Base-by-base conservation (phyloP, 352 stramenopile species). In the Globisporangium okanoganense region DNA sequence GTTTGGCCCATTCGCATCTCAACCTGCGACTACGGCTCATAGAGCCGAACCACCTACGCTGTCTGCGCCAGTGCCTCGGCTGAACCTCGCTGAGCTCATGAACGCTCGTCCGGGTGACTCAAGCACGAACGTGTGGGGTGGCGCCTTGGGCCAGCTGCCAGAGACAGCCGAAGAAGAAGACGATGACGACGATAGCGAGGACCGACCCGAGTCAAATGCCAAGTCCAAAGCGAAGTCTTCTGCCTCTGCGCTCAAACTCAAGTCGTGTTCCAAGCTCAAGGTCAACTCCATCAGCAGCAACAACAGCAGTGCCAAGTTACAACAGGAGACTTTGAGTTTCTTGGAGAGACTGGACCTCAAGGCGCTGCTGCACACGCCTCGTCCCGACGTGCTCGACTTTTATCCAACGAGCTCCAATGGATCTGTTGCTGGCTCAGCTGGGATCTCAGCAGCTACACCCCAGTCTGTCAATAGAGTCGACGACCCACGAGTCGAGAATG, bases 331-430 rank as follows among this genome's bases (percentile, higher is more conserved):
- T 3, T 56, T 86, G 18, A 61, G 65, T 5, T 86, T 87, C 38
- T 69, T 90, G 4, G 81, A 87, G 54, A 79, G 75, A 12, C 56
- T 90, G 41, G 75, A 90, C 27, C 61, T 90, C 16, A 87, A 88
- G 53, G 56, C 71, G n/a, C 67, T 90, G 20, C 56, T 90, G 29
- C 65, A 82, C 38, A 83, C 79, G 9, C 81, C 79, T 9, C 73
- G 79, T 5, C 81, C 81, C 1, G 75, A 88, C n/a, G 61, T 90
- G 27, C 60, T 78, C 45, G 69, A 55, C 25, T 85, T 78, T 43
- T 79, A 77, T 45, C 72, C 72, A 0, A 14, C 51, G 0, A 65
- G 12, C 27, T 20, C 20, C 27, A 60, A 20, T 14, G 70, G 58
- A 25, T 25, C 54, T 18, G 16, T 29, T 51, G 20, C 25, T 31